Percentiles rank a stretch among this genome's conserved stretches.
phyloP scores from a whole-genome alignment of 495 filamentous ascomycete genomes.

The Thermochaetoides thermophila region DNA sequence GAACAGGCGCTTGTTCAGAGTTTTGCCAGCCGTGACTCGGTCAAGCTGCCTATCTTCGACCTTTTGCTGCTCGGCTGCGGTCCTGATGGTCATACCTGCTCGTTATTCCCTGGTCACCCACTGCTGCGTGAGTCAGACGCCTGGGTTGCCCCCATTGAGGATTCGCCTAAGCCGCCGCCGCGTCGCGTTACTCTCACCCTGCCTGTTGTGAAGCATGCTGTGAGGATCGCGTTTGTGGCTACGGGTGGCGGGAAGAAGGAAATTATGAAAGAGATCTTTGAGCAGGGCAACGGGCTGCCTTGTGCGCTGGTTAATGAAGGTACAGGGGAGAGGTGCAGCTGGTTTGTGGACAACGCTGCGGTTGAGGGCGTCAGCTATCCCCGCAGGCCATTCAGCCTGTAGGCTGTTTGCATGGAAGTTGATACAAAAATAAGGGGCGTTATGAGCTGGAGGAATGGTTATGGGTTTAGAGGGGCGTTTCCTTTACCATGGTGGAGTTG shows the following conservation, averaged over 20 bases:
- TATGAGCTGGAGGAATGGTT: background rate
- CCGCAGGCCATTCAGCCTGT: conserved; percentile 34
- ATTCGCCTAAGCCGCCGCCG: conserved; percentile 88
- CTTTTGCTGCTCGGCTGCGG: conserved; percentile 83
- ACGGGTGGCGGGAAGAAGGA: conserved; percentile 82
- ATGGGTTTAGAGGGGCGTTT: background rate
- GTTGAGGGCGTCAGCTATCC: conserved; percentile 74
- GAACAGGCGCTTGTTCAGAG: conserved; percentile 72
- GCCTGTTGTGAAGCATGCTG: conserved; percentile 71
- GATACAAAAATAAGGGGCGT: background rate
- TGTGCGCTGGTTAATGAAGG: conserved; percentile 76
- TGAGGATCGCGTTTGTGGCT: conserved; percentile 78
- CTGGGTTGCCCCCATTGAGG: conserved; percentile 81
- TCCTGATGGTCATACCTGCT: conserved; percentile 95
- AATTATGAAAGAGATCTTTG: conserved; percentile 82
- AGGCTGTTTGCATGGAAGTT: too few species aligned
- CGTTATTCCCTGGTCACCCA: conserved; percentile 78
- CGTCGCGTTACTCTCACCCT: conserved; percentile 83
- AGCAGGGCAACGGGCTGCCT: conserved; percentile 62
- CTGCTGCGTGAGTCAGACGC: conserved; percentile 77
- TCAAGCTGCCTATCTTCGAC: conserved; percentile 89
- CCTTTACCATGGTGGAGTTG: background rate
- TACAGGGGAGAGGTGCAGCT: conserved; percentile 72
- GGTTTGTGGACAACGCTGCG: conserved; percentile 81
- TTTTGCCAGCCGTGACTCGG: conserved; percentile 73